Percentiles rank a stretch among this genome's conserved stretches.
These are phyloP conservation scores for Mucuna pruriens DNA, from an alignment of 306 rosid genomes.

Conservation along the genomic window DNA sequence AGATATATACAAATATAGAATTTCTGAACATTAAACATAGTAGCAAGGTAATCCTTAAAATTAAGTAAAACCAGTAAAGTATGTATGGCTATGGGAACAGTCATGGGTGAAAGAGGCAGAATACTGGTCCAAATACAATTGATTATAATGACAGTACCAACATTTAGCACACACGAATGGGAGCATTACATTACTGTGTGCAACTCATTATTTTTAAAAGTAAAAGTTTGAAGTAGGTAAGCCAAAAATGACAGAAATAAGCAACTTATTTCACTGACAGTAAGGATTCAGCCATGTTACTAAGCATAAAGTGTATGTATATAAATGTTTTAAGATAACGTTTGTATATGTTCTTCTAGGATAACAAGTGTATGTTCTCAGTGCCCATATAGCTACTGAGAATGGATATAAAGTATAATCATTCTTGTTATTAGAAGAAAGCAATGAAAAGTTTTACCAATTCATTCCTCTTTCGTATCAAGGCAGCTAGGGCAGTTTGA, in stretches of 20 bases:
- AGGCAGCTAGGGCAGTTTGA: constrained; percentile 59
- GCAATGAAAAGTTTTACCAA: constrained; percentile 53
- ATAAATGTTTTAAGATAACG: not conserved
- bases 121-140: constrained; percentile 15
- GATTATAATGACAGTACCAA: not conserved
- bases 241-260: not conserved
- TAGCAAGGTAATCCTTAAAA: constrained; percentile 9
- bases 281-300: not conserved
- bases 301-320: not conserved
- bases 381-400: not conserved
- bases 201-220: constrained; percentile 8
- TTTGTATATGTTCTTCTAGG: not conserved
- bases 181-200: not conserved
- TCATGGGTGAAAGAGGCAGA: constrained; percentile 11
- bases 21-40: constrained; percentile 29
- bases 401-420: constrained; percentile 11
- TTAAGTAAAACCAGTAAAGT: constrained; percentile 19
- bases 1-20: constrained; percentile 8
- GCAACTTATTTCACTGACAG: not conserved
- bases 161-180: not conserved
- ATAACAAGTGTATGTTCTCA: not conserved
- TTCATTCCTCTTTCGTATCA: constrained; percentile 59
- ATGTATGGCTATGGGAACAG: not conserved
- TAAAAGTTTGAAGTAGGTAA: not conserved
- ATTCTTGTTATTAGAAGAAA: constrained; percentile 26